phyloP scores from a whole-genome alignment of 73 alveolate species.

The Paramecium sonneborni region DNA sequence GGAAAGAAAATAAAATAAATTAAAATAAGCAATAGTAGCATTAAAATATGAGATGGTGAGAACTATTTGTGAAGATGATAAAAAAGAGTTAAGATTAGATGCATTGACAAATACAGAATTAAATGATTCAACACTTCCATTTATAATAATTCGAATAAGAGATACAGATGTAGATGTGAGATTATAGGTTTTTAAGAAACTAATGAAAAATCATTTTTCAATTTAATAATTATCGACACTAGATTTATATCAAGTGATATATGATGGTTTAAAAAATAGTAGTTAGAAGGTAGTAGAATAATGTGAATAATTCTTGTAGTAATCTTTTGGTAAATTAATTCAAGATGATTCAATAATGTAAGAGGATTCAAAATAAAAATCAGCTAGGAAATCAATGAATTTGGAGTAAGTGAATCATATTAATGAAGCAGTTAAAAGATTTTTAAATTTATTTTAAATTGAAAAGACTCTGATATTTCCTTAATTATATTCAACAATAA shows the following conservation, averaged over 20 bases:
- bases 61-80: slow-evolving; percentile 62
- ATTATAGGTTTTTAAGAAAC: slow-evolving; percentile 40
- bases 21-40: slow-evolving; percentile 26
- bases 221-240: background rate
- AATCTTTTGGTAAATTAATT: background rate
- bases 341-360: background rate
- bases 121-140: slow-evolving; percentile 60
- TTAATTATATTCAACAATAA: background rate
- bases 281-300: background rate
- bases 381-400: slow-evolving; percentile 24
- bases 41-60: slow-evolving; percentile 51
- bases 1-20: background rate
- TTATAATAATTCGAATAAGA: slow-evolving; percentile 58
- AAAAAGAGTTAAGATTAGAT: slow-evolving; percentile 49
- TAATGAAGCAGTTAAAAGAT: background rate
- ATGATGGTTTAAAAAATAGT: slow-evolving; percentile 45
- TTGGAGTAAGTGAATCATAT: background rate
- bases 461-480: slow-evolving; percentile 13
- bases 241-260: background rate
- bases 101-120: slow-evolving; percentile 61
- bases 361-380: background rate
- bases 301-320: background rate
- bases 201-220: slow-evolving; percentile 37
- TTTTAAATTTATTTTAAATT: slow-evolving; percentile 7
- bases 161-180: slow-evolving; percentile 58